Evolutionary conservation across 2,329 filamentous ascomycete species (phyloP).

Genomic region (Hypoxylon rubiginosum): DNA sequence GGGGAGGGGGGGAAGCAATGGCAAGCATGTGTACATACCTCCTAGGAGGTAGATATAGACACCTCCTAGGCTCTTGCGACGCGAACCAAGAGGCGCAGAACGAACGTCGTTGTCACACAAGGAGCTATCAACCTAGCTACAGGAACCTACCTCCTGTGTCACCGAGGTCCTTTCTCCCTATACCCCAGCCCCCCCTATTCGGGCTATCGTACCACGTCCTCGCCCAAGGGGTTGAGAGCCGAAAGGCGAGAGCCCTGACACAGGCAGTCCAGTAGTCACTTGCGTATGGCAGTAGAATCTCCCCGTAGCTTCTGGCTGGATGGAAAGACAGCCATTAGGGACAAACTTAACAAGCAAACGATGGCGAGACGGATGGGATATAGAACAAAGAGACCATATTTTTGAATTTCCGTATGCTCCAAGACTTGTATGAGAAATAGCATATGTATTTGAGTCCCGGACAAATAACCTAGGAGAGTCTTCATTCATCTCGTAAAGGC

Average conservation of each 20-base stretch:
- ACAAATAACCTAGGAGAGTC: no score
- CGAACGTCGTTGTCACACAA: neutral
- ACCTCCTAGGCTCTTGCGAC: neutral
- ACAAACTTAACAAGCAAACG: neutral
- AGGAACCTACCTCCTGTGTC: neutral
- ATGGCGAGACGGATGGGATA: neutral
- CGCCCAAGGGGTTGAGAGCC: neutral
- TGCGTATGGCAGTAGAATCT: no score
- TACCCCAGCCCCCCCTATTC: no score
- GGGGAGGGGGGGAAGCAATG: neutral
- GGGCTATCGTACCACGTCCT: neutral
- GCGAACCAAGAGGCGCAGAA: neutral
- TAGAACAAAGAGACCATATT: neutral
- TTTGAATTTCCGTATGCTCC: neutral
- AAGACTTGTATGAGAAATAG: no score
- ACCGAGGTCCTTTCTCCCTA: neutral
- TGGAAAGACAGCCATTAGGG: no score
- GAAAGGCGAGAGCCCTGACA: neutral
- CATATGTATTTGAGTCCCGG: no score
- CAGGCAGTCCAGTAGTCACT: neutral
- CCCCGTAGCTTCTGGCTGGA: no score
- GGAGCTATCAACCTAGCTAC: neutral
- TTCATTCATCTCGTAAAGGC: no score
- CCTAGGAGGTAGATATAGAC: neutral
- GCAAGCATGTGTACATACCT: neutral